phyloP scores from a whole-genome alignment of 2,329 filamentous ascomycete species.

The Trichoderma semiorbis region DNA sequence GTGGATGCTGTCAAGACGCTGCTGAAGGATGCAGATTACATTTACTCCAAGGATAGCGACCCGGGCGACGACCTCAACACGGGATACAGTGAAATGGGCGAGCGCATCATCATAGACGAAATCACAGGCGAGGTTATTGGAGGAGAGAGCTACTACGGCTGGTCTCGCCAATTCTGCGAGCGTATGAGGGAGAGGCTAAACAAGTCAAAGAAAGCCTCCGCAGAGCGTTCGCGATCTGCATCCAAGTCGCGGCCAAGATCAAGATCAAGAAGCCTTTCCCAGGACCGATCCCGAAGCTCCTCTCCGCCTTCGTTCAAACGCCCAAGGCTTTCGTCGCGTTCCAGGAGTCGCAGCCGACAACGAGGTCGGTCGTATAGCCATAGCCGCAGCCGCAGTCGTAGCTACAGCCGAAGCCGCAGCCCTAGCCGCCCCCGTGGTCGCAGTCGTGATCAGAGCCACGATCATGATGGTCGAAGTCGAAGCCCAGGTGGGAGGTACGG shows the following conservation, averaged over 20 bases:
- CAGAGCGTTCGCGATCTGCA: conserved; percentile 35
- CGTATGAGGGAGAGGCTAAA: conserved; percentile 65
- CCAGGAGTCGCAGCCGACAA: conserved; percentile 24
- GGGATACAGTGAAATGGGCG: conserved; percentile 75
- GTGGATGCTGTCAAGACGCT: conserved; percentile 67
- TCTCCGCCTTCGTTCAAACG: conserved; percentile 33
- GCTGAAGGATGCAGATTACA: conserved; percentile 64
- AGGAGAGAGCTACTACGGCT: conserved; percentile 81
- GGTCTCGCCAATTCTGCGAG: conserved; percentile 76
- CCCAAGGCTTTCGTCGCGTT: conserved; percentile 26
- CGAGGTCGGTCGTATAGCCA: conserved; percentile 21
- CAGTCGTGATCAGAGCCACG: conserved; percentile 17
- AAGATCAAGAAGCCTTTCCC: conserved; percentile 29
- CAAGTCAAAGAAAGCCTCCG: conserved; percentile 27
- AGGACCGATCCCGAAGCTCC: conserved; percentile 30
- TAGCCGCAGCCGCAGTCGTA: conserved; percentile 33
- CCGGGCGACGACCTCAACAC: conserved; percentile 46
- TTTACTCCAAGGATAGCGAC: conserved; percentile 56
- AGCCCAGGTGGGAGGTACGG: background rate
- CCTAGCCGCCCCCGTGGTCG: conserved; percentile 18
- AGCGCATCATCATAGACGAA: conserved; percentile 62
- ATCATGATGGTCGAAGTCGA: background rate
- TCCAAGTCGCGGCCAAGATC: conserved; percentile 32
- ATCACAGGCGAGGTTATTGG: conserved; percentile 61
- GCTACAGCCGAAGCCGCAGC: conserved; percentile 19